Conservation (phyloP, 371 early-diverging fungal species). For the Lichtheimia ramosa region DNA sequence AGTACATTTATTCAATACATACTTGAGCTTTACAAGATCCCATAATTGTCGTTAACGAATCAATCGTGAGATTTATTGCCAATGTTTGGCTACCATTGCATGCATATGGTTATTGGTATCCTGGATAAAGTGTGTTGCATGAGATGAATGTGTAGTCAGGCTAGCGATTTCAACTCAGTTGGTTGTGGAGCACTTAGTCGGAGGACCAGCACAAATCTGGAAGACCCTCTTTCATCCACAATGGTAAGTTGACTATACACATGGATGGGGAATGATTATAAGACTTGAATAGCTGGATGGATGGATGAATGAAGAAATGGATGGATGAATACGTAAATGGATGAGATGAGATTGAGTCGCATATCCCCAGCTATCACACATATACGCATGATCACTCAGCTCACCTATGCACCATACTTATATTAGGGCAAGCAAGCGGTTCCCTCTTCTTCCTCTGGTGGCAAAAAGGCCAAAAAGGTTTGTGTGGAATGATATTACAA, state of each 20-base stretch:
- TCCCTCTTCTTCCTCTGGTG: conserved; percentile 74
- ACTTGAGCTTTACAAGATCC: no score
- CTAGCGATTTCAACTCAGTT: background rate
- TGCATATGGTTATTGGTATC: background rate
- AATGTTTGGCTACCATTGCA: background rate
- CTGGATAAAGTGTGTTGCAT: background rate
- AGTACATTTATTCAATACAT: no score
- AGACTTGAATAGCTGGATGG: background rate
- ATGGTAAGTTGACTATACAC: background rate
- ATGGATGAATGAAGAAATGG: conserved; percentile 20
- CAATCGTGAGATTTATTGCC: no score
- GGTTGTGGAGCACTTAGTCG: background rate
- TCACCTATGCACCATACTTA: background rate
- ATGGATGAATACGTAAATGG: conserved; percentile 8
- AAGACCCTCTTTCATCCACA: background rate
- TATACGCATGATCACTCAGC: no score
- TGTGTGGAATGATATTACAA: conserved; percentile 13
- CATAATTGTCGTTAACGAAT: no score
- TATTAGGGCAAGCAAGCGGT: conserved; percentile 69
- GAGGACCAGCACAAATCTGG: background rate
- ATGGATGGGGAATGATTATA: no score
- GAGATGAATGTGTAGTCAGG: background rate
- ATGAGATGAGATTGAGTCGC: background rate
- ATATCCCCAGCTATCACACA: background rate
- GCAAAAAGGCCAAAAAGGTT: conserved; percentile 85